phyloP scores from a whole-genome alignment of 148 eudicot species.

The Rhododendron kiyosumense region DNA sequence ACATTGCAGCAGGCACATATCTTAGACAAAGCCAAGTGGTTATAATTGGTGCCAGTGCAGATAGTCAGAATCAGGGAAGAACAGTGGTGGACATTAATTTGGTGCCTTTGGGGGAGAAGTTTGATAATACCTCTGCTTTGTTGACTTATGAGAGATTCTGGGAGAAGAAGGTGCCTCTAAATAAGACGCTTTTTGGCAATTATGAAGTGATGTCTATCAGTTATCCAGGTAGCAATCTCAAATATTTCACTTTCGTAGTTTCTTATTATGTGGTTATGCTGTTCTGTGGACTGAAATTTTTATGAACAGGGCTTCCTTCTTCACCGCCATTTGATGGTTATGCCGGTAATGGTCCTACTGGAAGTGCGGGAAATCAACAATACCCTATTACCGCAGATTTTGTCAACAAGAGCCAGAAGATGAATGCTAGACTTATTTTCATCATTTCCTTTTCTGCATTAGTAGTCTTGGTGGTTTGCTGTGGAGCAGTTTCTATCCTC shows the following conservation, averaged over 20 bases:
- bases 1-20: constrained; percentile 86
- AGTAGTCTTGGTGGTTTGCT: constrained; percentile 60
- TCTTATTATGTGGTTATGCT: background rate
- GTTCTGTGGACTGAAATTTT: constrained; percentile 18
- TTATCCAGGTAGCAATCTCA: constrained; percentile 66
- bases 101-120: constrained; percentile 86
- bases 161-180: constrained; percentile 76
- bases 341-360: constrained; percentile 49
- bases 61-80: constrained; percentile 62
- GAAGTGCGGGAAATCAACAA: constrained; percentile 50
- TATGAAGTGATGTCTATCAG: constrained; percentile 63
- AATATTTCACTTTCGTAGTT: background rate
- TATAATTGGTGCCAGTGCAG: constrained; percentile 88
- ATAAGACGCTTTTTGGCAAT: constrained; percentile 74
- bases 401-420: constrained; percentile 46
- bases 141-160: constrained; percentile 68
- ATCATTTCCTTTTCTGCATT: constrained; percentile 66
- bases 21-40: constrained; percentile 73
- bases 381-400: constrained; percentile 72
- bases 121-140: constrained; percentile 87
- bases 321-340: constrained; percentile 38
- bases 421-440: constrained; percentile 49
- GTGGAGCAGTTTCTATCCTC: constrained; percentile 48
- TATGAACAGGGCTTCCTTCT: constrained; percentile 68
- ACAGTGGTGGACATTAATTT: constrained; percentile 79